Conservation (phyloP, 2,329 filamentous ascomycete species). For the Orbilia javanica region DNA sequence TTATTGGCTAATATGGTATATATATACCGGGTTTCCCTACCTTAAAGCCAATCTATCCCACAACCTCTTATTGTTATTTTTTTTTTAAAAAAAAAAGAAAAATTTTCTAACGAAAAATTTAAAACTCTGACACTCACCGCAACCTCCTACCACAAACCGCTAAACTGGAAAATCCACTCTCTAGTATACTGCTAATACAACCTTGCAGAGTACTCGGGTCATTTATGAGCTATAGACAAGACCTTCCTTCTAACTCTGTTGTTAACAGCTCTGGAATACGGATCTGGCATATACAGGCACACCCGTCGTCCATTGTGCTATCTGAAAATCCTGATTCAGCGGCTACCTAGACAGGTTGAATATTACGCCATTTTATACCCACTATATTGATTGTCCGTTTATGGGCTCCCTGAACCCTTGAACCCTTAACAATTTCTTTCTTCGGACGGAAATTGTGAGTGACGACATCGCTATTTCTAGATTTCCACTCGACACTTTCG, state of each 20-base stretch:
- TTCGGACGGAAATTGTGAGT: constrained; percentile 43
- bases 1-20: constrained; percentile 39
- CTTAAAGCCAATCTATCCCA: background rate
- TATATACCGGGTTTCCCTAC: constrained; percentile 53
- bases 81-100: background rate
- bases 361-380: constrained; percentile 43
- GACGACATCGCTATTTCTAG: constrained; percentile 41
- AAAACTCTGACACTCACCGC: background rate
- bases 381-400: constrained; percentile 8
- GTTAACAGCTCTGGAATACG: background rate
- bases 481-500: constrained; percentile 34
- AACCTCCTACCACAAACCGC: constrained; percentile 32
- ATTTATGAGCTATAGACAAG: background rate
- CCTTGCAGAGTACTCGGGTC: background rate
- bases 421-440: constrained; percentile 46
- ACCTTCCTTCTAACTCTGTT: constrained; percentile 19
- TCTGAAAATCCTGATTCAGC: constrained; percentile 24
- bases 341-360: constrained; percentile 7
- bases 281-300: constrained; percentile 32
- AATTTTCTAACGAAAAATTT: background rate
- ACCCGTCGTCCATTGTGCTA: background rate
- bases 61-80: constrained; percentile 2
- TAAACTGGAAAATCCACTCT: constrained; percentile 14
- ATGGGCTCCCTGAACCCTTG: constrained; percentile 13
- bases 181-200: background rate